A percentile compares a stretch with the other conserved stretches of the same genome.
phyloP scores from a whole-genome alignment of 805 yeast species.

The Maudiozyma barnettii region DNA sequence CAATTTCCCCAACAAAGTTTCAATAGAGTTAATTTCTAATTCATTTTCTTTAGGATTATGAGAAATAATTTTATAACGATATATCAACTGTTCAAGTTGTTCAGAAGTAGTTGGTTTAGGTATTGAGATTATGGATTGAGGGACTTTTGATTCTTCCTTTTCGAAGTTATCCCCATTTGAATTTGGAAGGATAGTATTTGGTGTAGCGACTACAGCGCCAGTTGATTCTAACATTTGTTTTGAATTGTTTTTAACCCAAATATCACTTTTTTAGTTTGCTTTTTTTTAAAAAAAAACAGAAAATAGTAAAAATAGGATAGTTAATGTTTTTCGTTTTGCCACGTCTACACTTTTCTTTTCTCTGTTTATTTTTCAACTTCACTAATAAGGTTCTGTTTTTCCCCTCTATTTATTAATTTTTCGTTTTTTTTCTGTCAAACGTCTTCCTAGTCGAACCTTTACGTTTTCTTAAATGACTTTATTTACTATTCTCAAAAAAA shows the following conservation, averaged over 20 bases:
- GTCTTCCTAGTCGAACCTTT: not conserved
- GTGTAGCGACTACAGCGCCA: not conserved
- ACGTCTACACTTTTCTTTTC: too few relatives aligned
- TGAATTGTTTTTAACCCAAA: not conserved
- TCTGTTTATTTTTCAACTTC: too few relatives aligned
- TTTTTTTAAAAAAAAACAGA: not conserved
- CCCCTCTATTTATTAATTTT: not conserved
- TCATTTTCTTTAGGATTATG: conserved; percentile 19
- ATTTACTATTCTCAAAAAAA: not conserved
- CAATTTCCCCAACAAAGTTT: conserved; percentile 32
- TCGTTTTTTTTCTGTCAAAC: not conserved
- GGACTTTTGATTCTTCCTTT: not conserved
- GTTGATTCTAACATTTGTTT: not conserved
- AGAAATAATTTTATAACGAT: conserved; percentile 26
- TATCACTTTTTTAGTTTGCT: not conserved
- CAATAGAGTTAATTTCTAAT: conserved; percentile 37
- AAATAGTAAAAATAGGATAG: not conserved
- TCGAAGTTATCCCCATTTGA: not conserved
- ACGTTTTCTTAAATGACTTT: not conserved
- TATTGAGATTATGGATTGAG: conserved; percentile 7
- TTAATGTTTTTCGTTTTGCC: not conserved
- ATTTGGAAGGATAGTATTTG: not conserved
- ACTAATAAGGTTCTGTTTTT: too few relatives aligned
- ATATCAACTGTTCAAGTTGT: conserved; percentile 25
- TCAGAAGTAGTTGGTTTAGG: conserved; percentile 21